Evolutionary conservation across 495 filamentous ascomycete species (phyloP).

Genomic region (Pyronema omphalodes): DNA sequence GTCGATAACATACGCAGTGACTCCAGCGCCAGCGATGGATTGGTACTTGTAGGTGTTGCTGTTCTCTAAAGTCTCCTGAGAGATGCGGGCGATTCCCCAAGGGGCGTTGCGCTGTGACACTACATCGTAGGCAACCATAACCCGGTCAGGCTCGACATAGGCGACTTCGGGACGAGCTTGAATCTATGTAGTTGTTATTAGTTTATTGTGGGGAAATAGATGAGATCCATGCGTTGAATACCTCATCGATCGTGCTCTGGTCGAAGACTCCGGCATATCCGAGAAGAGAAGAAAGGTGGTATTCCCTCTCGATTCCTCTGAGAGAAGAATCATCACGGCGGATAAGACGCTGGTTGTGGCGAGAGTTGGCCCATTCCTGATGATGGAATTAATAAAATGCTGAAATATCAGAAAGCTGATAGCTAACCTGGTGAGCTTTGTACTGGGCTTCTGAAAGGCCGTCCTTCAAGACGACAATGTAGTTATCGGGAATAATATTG

Average conservation of each 20-base stretch:
- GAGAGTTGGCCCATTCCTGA: not conserved
- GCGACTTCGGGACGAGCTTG: slow-evolving; percentile 23
- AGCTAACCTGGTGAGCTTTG: slow-evolving; percentile 25
- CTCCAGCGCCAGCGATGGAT: slow-evolving; percentile 32
- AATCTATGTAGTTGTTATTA: slow-evolving; percentile 8
- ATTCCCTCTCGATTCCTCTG: slow-evolving; percentile 24
- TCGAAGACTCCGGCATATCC: slow-evolving; percentile 27
- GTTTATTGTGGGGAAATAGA: not conserved
- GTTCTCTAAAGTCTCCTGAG: slow-evolving; percentile 26
- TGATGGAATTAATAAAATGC: not conserved
- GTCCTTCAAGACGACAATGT: slow-evolving; percentile 35
- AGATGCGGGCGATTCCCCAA: slow-evolving; percentile 41
- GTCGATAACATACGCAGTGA: slow-evolving; percentile 24
- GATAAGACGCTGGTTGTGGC: slow-evolving; percentile 6
- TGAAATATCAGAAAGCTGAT: slow-evolving; percentile 18
- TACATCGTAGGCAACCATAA: slow-evolving; percentile 26
- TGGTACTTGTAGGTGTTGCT: slow-evolving; percentile 40
- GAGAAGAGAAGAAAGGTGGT: slow-evolving; percentile 22
- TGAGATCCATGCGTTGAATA: not conserved
- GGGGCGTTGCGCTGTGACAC: slow-evolving; percentile 29
- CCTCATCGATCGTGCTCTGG: slow-evolving; percentile 23
- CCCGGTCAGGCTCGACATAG: slow-evolving; percentile 30
- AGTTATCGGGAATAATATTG: slow-evolving; percentile 30
- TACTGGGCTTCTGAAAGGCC: slow-evolving; percentile 25
- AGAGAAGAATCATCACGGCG: slow-evolving; percentile 8